Evolutionary conservation across 441 rosid species (phyloP).

Genomic region (Gossypium lobatum): DNA sequence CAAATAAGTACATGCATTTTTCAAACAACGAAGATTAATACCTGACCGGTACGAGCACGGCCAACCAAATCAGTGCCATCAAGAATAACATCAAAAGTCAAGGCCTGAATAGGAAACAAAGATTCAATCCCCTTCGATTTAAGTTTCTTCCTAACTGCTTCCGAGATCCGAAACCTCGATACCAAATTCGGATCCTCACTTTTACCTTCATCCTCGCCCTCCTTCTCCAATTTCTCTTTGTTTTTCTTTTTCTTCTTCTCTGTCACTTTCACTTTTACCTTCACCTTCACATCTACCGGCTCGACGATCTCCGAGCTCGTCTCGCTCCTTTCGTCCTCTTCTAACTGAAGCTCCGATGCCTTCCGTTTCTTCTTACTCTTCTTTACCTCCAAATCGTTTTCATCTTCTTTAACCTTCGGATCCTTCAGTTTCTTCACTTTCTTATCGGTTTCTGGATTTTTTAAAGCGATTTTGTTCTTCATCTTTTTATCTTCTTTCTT

Average conservation of each 20-base stretch:
- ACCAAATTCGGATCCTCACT: conserved; percentile 59
- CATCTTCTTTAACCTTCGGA: conserved; percentile 26
- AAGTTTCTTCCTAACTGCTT: conserved; percentile 53
- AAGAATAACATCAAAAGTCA: conserved; percentile 63
- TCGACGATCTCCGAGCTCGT: conserved; percentile 68
- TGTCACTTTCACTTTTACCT: neutral
- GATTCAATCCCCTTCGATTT: conserved; percentile 71
- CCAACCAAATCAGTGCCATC: conserved; percentile 89
- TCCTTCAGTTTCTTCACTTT: conserved; percentile 32
- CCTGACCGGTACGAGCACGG: conserved; percentile 63
- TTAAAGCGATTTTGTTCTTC: conserved; percentile 50
- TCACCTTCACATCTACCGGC: conserved; percentile 32
- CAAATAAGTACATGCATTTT: neutral
- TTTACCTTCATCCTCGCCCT: conserved; percentile 34
- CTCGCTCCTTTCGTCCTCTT: conserved; percentile 54
- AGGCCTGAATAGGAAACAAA: conserved; percentile 91
- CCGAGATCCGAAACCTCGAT: conserved; percentile 68
- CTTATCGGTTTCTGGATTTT: conserved; percentile 25
- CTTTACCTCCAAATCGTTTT: conserved; percentile 34
- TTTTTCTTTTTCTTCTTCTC: conserved; percentile 19
- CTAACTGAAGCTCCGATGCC: conserved; percentile 33
- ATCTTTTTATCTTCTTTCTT: conserved; percentile 52
- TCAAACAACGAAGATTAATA: conserved; percentile 8
- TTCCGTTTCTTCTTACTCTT: conserved; percentile 45
- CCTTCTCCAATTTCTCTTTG: conserved; percentile 47